Evolutionary conservation across 2,329 filamentous ascomycete species (phyloP), one percentile per base, ranked within the genome.

Genomic region (Incumbomyces delicatus): DNA sequence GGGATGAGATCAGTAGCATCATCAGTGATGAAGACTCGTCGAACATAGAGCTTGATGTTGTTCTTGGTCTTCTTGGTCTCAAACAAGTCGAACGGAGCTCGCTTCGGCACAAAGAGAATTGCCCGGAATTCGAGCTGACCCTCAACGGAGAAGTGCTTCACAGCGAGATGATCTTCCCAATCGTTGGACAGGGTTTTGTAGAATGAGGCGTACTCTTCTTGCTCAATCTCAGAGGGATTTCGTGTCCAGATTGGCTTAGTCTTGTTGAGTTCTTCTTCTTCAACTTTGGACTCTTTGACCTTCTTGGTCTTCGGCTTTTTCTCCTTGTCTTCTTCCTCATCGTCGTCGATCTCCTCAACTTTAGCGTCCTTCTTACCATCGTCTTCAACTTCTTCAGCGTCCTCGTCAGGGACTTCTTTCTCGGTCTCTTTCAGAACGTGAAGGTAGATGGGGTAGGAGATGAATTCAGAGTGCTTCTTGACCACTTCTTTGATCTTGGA

Each of bases 11-110:
- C 92, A 61, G 92, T 96, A 62, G 92, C 92, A 71, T 98, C 92
- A 61, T 98, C 92, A 52, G 92, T 98, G 79, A 98, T 98, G 85
- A 98, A 98, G 72, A 98, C 92, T 70, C 92, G 92, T 71, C 92
- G 90, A 66, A 98, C 92, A 76, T 98, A 98, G 63, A 98, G 84
- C 85, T 98, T 98, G 82, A 98, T 96, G 85, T 98, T 98, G 86
- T 96, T 98, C 88, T 98, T 98, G 68, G 90, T 95, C 85, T 95
- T 95, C 87, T 98, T 98, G 69, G 90, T 95, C 85, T 98, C 92
- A 71, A 98, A 98, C 54, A 98, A 86, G 67, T 98, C 92, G 72
- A 98, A 98, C 63, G 92, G 92, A 71, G 92, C 92, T 64, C 92
- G 90, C 87, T 98, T 96, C 69, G 92, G 92, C 47, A 98, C 90